Evolutionary conservation across 2,329 filamentous ascomycete species (phyloP).

Genomic region (Curvularia hawaiiensis): DNA sequence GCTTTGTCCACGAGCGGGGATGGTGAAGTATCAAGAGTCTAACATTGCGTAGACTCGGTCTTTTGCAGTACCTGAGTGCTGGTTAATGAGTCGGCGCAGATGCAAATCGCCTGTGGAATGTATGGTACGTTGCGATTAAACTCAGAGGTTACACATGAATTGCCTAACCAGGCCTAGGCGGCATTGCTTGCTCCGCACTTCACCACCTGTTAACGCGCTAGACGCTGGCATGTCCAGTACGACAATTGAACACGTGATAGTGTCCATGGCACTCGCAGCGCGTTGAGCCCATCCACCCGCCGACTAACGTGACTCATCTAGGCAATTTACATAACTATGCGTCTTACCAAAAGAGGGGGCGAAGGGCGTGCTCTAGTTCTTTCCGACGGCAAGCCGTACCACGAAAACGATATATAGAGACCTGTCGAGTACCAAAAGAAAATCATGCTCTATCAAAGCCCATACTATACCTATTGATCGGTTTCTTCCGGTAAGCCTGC

Average conservation of each 20-base stretch:
- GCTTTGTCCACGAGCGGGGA: no score
- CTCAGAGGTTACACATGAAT: background rate
- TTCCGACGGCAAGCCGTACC: background rate
- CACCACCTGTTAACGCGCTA: background rate
- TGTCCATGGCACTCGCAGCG: background rate
- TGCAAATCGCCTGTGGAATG: background rate
- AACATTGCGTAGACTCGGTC: background rate
- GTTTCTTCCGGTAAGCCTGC: background rate
- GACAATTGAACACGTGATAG: background rate
- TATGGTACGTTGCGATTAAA: no score
- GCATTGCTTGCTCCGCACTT: background rate
- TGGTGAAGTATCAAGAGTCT: no score
- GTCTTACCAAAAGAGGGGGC: background rate
- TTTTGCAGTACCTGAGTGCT: background rate
- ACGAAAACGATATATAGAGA: background rate
- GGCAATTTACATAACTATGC: background rate
- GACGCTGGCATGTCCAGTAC: background rate
- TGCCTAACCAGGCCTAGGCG: background rate
- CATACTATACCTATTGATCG: background rate
- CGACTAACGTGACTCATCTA: background rate
- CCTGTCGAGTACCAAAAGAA: no score
- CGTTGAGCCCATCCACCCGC: background rate
- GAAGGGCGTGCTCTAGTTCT: constrained; percentile 4
- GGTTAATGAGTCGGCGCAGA: background rate
- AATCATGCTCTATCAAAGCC: background rate